Base-by-base conservation (phyloP, 805 yeast species). In the Barnettozyma vustinii region DNA sequence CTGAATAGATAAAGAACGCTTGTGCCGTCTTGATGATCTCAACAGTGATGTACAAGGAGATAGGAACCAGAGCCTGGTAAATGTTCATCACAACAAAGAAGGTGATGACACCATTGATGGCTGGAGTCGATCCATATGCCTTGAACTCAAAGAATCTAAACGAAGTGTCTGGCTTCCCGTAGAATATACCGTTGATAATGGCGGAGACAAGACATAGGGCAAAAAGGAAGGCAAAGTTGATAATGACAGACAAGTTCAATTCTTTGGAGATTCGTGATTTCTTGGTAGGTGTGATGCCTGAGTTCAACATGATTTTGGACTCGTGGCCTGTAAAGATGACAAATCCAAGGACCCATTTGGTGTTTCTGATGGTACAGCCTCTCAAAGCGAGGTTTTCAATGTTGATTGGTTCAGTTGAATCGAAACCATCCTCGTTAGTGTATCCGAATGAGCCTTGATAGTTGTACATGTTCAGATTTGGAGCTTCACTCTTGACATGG, bases 11-110 rank as follows among this genome's bases (percentile, higher is more conserved):
- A 70, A 87, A 87, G 52, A 73, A 84, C 0, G 92, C 92, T 60
- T 87, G 94, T 0, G 83, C 81, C 0, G 94, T 84, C 60, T 86
- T 86, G 61, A 86, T 81, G 57, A 87, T 84, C 68, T 87, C 94
- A 56, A 87, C 80, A 47, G 94, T 83, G 53, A 87, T 84, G 64
- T 87, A 87, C 51, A 87, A 72, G 0, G 94, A 87, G 54, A 87
- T 87, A 1, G 95, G 95, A 46, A 87, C 90, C 69, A 87, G 72
- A 0, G 91, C 79, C 65, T 84, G 91, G 61, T 84, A 87, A 36
- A 87, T 69, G 55, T 86, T 87, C 56, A 87, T 72, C 1, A 88
- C 82, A 30, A 86, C 94, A 63, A 84, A 85, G 60, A 85, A 87
- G 1, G 82, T 70, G 35, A 87, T 78, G 27, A 84, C 65, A 60